Conservation (phyloP, 2,329 filamentous ascomycete genomes). For the Talaromyces pinophilus region DNA sequence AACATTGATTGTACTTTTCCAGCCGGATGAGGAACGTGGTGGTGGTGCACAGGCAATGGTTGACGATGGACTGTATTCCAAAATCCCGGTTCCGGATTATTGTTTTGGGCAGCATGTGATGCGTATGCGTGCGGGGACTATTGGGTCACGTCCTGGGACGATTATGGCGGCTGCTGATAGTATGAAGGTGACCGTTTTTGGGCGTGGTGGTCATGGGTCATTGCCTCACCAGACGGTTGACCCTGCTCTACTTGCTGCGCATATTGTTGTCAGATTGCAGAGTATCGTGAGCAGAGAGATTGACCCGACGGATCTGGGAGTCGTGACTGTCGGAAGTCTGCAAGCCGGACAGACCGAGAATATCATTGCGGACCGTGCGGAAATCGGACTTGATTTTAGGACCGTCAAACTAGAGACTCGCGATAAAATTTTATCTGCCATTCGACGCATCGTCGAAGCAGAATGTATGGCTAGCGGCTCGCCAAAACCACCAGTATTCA, state of each 20-base stretch:
- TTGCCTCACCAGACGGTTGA: slow-evolving; percentile 60
- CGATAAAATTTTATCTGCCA: slow-evolving; percentile 48
- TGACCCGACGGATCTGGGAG: slow-evolving; percentile 54
- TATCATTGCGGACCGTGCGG: slow-evolving; percentile 58
- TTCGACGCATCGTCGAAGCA: slow-evolving; percentile 58
- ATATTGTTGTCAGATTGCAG: slow-evolving; percentile 60
- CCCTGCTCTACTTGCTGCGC: slow-evolving; percentile 59
- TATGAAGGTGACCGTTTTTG: slow-evolving; percentile 57
- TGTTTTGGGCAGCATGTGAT: slow-evolving; percentile 61
- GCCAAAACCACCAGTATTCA: slow-evolving; percentile 50
- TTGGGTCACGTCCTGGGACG: slow-evolving; percentile 42
- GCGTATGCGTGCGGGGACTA: slow-evolving; percentile 43
- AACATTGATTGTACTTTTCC: slow-evolving; percentile 65
- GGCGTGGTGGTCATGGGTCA: slow-evolving; percentile 60
- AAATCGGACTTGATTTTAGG: slow-evolving; percentile 58
- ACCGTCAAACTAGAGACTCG: slow-evolving; percentile 50
- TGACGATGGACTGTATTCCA: slow-evolving; percentile 57
- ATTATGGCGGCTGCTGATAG: slow-evolving; percentile 50
- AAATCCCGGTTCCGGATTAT: slow-evolving; percentile 57
- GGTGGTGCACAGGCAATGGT: slow-evolving; percentile 65
- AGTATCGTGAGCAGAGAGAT: slow-evolving; percentile 60
- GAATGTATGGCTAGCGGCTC: slow-evolving; percentile 56
- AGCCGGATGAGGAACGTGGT: slow-evolving; percentile 67
- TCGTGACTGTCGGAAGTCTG: slow-evolving; percentile 61
- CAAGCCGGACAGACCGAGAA: slow-evolving; percentile 63